Base-by-base conservation (phyloP, 768 basidiomycete species). In the Termitomyces sp. region DNA sequence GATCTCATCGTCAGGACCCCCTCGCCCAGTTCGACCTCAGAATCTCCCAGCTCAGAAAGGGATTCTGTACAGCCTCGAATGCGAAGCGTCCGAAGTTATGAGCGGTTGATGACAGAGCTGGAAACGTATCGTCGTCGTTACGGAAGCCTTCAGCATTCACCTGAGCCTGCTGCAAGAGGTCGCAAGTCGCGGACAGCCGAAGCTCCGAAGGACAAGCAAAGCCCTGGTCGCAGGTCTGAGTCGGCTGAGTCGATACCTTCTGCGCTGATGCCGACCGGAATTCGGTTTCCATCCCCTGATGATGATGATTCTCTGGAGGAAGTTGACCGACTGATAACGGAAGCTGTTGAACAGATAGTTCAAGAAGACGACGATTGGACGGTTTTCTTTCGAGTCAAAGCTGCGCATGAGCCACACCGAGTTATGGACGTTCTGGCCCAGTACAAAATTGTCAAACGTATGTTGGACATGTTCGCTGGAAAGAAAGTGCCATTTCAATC, bases 371-470 rank as follows among this genome's bases (percentile, higher is more conserved):
- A 68, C 2, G 71, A 64, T 23, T 85, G 79, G 75, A 55, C 59
- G 9, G 70, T 71, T 10, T 84, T 79, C 61, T 82, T 79, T 66
- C 60, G 71, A 55, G 72, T 72, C 6, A 74, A 72, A 53, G 76
- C 71, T 9, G 68, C 58, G 37, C 52, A 52, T 19, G 44, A 61
- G 46, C 73, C 68, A n/a, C 74, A 73, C 35, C 70, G 73, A 11
- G 71, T 76, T 10, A 67, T 70, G 9, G 77, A 75, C 41, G 67
- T 80, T 32, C 53, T 82, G 54, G 70, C 71, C 39, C 79, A 81
- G 61, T 88, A 82, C 59, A 64, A 64, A 16, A 79, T 83, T 62
- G 75, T 87, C 41, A 76, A 82, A 59, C 65, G 73, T 32, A 74
- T 79, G 67, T 67, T 81, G 30, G 76, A 80, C 49, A 70, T 73